Evolutionary conservation across 2,329 filamentous ascomycete species (phyloP).

Genomic region (Eurotiales sp.): DNA sequence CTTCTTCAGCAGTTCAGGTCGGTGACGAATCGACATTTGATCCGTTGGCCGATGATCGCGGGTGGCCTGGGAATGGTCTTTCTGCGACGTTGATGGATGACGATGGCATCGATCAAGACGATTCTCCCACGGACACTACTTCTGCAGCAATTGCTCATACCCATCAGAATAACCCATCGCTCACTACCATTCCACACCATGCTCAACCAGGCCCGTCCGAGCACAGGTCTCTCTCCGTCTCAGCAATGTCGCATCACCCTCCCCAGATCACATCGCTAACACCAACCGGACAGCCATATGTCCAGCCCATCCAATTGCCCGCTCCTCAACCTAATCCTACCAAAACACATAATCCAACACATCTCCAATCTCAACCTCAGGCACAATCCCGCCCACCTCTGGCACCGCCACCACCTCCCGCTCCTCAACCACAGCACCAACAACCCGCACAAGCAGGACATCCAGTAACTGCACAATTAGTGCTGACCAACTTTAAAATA

Average conservation of each 20-base stretch:
- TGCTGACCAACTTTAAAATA: conserved; percentile 37
- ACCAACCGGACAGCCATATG: conserved; percentile 19
- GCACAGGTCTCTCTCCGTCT: conserved; percentile 18
- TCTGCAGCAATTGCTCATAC: conserved; percentile 13
- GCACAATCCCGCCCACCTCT: conserved; percentile 19
- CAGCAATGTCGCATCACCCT: conserved; percentile 20
- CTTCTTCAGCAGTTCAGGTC: conserved; percentile 22
- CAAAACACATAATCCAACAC: conserved; percentile 7
- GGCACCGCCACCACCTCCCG: too few species aligned
- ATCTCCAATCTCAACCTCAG: conserved; percentile 13
- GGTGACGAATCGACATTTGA: conserved; percentile 23
- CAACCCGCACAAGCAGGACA: conserved; percentile 22
- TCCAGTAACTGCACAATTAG: conserved; percentile 25
- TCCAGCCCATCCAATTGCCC: conserved; percentile 10
- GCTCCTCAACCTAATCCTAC: background rate
- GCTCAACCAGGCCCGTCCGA: conserved; percentile 23
- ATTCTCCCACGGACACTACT: conserved; percentile 20
- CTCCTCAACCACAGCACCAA: conserved; percentile 21
- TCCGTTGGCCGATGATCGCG: conserved; percentile 22
- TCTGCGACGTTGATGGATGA: conserved; percentile 25
- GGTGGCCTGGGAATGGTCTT: conserved; percentile 31
- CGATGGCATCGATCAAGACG: conserved; percentile 22
- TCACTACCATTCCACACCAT: conserved; percentile 16
- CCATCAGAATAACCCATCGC: conserved; percentile 11
- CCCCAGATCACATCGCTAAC: conserved; percentile 24